A percentile compares a stretch with the other conserved stretches of the same genome.
phyloP scores from a whole-genome alignment of 2,329 filamentous ascomycete species.

The Penicillium sp. region DNA sequence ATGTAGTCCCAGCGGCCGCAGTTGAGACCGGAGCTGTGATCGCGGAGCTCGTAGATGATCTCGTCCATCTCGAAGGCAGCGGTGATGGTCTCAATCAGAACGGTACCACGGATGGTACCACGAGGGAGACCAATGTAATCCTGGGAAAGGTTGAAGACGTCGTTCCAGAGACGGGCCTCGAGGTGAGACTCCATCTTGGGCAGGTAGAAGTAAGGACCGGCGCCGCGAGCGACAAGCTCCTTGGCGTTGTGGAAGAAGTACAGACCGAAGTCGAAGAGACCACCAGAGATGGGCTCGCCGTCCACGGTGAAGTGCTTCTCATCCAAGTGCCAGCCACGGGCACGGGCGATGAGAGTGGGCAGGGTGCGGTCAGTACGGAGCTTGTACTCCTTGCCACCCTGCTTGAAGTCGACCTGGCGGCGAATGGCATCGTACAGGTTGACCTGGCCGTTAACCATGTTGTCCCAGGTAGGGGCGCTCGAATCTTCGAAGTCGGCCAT shows the following conservation, averaged over 20 bases:
- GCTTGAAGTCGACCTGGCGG: slow-evolving; percentile 93
- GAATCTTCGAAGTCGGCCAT: slow-evolving; percentile 99
- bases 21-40: slow-evolving; percentile 95
- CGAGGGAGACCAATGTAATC: slow-evolving; percentile 87
- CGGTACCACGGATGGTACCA: slow-evolving; percentile 91
- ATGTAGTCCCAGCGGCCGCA: slow-evolving; percentile 99
- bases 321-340: slow-evolving; percentile 95
- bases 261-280: slow-evolving; percentile 94
- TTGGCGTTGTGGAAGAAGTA: slow-evolving; percentile 99
- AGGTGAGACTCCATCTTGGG: slow-evolving; percentile 98
- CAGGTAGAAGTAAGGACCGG: slow-evolving; percentile 95
- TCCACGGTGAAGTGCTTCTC: slow-evolving; percentile 98
- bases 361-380: slow-evolving; percentile 84
- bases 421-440: slow-evolving; percentile 97
- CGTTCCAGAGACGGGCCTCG: slow-evolving; percentile 96
- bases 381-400: slow-evolving; percentile 94
- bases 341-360: slow-evolving; percentile 90
- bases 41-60: slow-evolving; percentile 98
- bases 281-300: slow-evolving; percentile 88
- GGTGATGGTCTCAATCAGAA: slow-evolving; percentile 95
- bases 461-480: slow-evolving; percentile 94
- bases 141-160: slow-evolving; percentile 93
- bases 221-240: slow-evolving; percentile 79
- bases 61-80: slow-evolving; percentile 99
- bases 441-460: slow-evolving; percentile 98